phyloP scores from a whole-genome alignment of 306 rosid genomes.

The Arachis stenosperma region DNA sequence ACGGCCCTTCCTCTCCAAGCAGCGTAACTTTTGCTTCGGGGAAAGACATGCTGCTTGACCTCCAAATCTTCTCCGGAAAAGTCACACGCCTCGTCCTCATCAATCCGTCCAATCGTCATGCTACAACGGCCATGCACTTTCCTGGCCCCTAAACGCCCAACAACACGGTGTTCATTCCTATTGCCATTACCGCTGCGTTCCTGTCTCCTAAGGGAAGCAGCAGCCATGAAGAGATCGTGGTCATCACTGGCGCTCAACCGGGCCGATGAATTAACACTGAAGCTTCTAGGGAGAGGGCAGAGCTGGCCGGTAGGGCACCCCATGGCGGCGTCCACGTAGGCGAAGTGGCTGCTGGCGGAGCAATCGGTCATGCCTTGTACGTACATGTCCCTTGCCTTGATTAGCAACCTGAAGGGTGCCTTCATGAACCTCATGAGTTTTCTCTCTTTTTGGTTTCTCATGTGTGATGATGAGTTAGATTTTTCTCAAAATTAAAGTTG shows the following conservation, averaged over 20 bases:
- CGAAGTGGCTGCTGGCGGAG: constrained; percentile 33
- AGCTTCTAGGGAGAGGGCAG: constrained; percentile 53
- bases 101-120: constrained; percentile 61
- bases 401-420: constrained; percentile 49
- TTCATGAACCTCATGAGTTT: constrained; percentile 40
- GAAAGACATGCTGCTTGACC: constrained; percentile 32
- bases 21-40: constrained; percentile 60
- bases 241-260: constrained; percentile 22
- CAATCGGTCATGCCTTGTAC: constrained; percentile 50
- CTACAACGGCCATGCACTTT: constrained; percentile 50
- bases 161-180: no score
- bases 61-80: constrained; percentile 44
- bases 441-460: constrained; percentile 41
- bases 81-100: constrained; percentile 63
- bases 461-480: constrained; percentile 3
- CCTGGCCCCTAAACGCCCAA: neutral
- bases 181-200: neutral
- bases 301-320: constrained; percentile 41
- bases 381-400: constrained; percentile 57
- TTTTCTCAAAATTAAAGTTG: neutral
- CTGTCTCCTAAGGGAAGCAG: constrained; percentile 39
- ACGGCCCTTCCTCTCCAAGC: neutral
- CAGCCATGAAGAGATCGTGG: constrained; percentile 59
- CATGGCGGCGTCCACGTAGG: constrained; percentile 37
- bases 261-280: constrained; percentile 44